Evolutionary conservation across 495 filamentous ascomycete genomes (phyloP), one percentile per base, ranked within the genome.

Genomic region (Penicillium herquei): DNA sequence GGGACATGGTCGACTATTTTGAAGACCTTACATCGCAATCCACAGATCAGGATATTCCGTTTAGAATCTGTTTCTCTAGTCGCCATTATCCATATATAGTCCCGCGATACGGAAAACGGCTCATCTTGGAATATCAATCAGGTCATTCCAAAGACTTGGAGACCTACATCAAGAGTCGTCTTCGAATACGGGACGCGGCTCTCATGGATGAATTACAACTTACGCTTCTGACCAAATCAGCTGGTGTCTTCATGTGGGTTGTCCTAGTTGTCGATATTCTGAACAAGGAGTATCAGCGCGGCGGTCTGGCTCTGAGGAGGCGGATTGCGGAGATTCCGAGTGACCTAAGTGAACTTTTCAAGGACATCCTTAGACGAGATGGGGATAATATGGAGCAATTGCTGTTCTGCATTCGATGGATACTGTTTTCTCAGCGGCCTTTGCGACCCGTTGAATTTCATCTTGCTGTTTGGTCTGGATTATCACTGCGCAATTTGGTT

Each of bases 181-280:
- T 77, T 1, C 53, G 33, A 46, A 9, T 67, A 30, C 42, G 54
- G 13, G 55, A 66, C 7, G 18, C 49, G 31, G 55, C 31, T 1
- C 18, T 63, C 8, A 13, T 34, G 13, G 33, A 68, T 6, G 18
- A 57, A 8, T 34, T 74, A 0, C 43, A 54, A 44, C n/a, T 30
- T 3, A 52, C 72, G 17, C 41, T 82, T 30, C 65, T 73, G 8
- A 33, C 55, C 0, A 81, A 76, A 56, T 62, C 77, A 33, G 57
- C 66, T 6, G 75, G 78, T 0, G 56, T 80, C 9, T 82, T 82
- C 35, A 71, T 80, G 59, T 82, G 77, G 78, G 70, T 76, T 12
- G 67, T 75, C 2, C 55, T 78, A 1, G 75, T 80, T 17, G 69
- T 76, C 9, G 64, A 70, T 3, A 78, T 79, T 13, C 57, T 81